Percentiles rank a stretch among this genome's conserved stretches.
These are phyloP conservation scores for Candida odintsovae DNA, from an alignment of 805 yeast genomes.

Conservation along the genomic window DNA sequence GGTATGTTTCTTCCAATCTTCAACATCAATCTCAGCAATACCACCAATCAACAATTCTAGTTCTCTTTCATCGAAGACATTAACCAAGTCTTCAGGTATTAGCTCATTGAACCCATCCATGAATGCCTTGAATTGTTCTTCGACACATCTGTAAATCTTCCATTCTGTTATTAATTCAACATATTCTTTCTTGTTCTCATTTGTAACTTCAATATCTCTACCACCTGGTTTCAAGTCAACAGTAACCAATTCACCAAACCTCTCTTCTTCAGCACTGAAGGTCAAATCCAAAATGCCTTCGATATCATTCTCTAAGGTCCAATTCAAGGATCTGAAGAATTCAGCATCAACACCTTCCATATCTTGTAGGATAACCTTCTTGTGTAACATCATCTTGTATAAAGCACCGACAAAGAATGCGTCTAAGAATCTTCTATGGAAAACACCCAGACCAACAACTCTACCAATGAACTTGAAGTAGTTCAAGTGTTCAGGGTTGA, in stretches of 20 bases:
- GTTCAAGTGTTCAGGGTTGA: slow-evolving; percentile 96
- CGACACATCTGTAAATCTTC: slow-evolving; percentile 90
- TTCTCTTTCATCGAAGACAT: slow-evolving; percentile 97
- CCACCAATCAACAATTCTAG: slow-evolving; percentile 96
- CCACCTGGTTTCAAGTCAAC: slow-evolving; percentile 91
- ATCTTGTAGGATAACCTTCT: slow-evolving; percentile 91
- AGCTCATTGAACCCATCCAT: slow-evolving; percentile 96
- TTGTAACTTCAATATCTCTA: slow-evolving; percentile 81
- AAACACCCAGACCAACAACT: slow-evolving; percentile 95
- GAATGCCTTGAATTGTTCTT: slow-evolving; percentile 93
- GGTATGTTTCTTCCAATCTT: slow-evolving; percentile 98
- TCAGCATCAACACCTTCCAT: slow-evolving; percentile 99
- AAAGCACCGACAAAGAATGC: slow-evolving; percentile 98
- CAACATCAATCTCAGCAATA: slow-evolving; percentile 94
- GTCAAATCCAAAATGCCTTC: slow-evolving; percentile 83
- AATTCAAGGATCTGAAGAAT: slow-evolving; percentile 86
- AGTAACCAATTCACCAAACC: slow-evolving; percentile 87
- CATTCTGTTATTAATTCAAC: slow-evolving; percentile 94
- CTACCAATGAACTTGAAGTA: slow-evolving; percentile 98
- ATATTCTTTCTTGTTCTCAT: slow-evolving; percentile 91
- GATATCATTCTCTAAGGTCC: slow-evolving; percentile 95
- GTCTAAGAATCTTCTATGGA: slow-evolving; percentile 96
- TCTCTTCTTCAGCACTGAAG: slow-evolving; percentile 85
- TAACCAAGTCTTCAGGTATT: slow-evolving; percentile 93
- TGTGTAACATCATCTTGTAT: slow-evolving; percentile 94